Evolutionary conservation across 441 rosid genomes (phyloP).

Genomic region (Caryocar brasiliense): DNA sequence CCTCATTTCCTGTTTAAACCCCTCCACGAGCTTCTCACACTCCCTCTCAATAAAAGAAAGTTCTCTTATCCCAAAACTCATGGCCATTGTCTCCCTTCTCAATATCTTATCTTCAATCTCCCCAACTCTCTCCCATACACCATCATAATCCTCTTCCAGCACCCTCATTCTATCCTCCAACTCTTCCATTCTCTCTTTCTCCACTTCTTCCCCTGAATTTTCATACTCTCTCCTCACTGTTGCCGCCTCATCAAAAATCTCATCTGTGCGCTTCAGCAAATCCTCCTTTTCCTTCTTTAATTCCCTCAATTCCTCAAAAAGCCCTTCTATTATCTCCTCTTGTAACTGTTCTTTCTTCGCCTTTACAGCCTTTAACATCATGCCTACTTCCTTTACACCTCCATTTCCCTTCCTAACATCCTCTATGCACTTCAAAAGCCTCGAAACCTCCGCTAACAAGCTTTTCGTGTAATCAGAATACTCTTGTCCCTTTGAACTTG

Average conservation of each 20-base stretch:
- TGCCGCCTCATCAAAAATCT: constrained; percentile 33
- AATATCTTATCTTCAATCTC: constrained; percentile 50
- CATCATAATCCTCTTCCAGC: constrained; percentile 52
- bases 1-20: constrained; percentile 42
- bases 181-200: constrained; percentile 22
- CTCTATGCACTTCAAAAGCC: constrained; percentile 43
- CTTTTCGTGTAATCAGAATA: constrained; percentile 46
- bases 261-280: constrained; percentile 40
- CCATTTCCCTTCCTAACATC: constrained; percentile 51
- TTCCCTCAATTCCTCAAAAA: constrained; percentile 35
- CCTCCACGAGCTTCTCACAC: constrained; percentile 62
- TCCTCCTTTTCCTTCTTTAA: constrained; percentile 39
- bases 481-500: constrained; percentile 36
- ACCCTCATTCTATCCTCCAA: constrained; percentile 34
- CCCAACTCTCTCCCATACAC: constrained; percentile 59
- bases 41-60: constrained; percentile 74
- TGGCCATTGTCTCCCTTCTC: constrained; percentile 48
- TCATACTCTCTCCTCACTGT: constrained; percentile 36
- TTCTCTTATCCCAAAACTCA: constrained; percentile 76
- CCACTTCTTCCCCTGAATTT: constrained; percentile 16
- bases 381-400: constrained; percentile 25
- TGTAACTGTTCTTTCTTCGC: constrained; percentile 51
- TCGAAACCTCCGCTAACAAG: constrained; percentile 52
- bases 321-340: constrained; percentile 51
- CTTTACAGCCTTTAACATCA: constrained; percentile 46